Evolutionary conservation across 192 early-diverging fungal genomes (phyloP), one percentile per base, ranked within the genome.

Genomic region (Entomortierella chlamydospora): DNA sequence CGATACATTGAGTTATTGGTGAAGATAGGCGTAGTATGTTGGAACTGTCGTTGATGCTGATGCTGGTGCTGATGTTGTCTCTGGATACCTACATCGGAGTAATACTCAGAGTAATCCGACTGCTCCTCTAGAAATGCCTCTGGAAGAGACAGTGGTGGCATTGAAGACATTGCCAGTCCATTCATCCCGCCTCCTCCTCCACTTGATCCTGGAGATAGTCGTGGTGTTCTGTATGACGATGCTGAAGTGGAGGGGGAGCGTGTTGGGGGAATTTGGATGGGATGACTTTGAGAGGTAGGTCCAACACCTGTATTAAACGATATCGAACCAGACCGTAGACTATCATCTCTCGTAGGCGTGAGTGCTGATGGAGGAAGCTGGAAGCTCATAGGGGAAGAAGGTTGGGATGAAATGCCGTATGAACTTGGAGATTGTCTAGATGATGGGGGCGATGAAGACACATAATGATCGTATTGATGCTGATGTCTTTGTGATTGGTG

Each of bases 281-380:
- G 70, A 11, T 68, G 50, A 17, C 51, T 61, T 15, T 68, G 37
- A 2, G 52, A 45, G 15, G 23, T 0, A 28, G 52, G 23, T 17
- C 52, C 65, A 33, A 25, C 47, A 39, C 34, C 45, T 18, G 63
- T 33, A 45, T 64, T 68, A n/a, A 50, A 56, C 11, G 76, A 68
- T 25, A 79, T 66, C 0, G 68, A 79, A 3, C 63, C 68, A 11
- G 76, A 67, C 49, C 76, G 68, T 17, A 70, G 41, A 6, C 51
- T 49, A 4, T 79, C 76, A 10, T 79, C 76, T 17, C 55, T 57
- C 0, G 67, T 61, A 17, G 76, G 26, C 4, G 60, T 42, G 6
- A 73, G 63, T 10, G 76, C 76, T 30, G 76, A 79, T 1, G 76
- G 76, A 31, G 76, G 76, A 12, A 79, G 43, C 15, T 65, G 68